Conservation (phyloP, 441 rosid species). For the Eutrema salsugineum region DNA sequence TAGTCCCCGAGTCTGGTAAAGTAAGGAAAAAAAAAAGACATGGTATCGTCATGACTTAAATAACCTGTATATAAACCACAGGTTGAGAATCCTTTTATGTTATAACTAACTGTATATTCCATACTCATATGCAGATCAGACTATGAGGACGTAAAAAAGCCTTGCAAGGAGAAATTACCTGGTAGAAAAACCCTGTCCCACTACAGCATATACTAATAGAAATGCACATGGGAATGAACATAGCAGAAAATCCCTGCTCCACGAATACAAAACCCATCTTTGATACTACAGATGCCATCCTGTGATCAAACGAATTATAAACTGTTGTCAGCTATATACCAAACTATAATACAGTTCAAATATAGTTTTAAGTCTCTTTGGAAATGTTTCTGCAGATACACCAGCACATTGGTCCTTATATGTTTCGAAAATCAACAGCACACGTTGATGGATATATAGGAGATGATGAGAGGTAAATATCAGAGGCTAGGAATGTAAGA, state of each 20-base stretch:
- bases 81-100: neutral
- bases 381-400: neutral
- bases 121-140: conserved; percentile 2
- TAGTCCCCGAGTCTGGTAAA: conserved; percentile 77
- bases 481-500: neutral
- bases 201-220: conserved; percentile 84
- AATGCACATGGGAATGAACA: conserved; percentile 79
- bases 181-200: conserved; percentile 89
- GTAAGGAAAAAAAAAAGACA: neutral
- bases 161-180: conserved; percentile 43
- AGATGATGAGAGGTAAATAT: neutral
- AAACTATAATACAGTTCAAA: neutral
- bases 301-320: conserved; percentile 35
- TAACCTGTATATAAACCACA: neutral
- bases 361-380: neutral
- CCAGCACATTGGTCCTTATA: neutral
- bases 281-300: conserved; percentile 97
- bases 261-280: conserved; percentile 94
- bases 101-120: neutral
- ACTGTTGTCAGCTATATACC: conserved; percentile 3
- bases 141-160: neutral
- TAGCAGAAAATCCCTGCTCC: conserved; percentile 78
- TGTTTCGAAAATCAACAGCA: conserved; percentile 2
- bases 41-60: neutral
- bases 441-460: neutral